These are phyloP conservation scores for Apostasia shenzhenica DNA, from an alignment of 106 monocot genomes.

Conservation along the genomic window DNA sequence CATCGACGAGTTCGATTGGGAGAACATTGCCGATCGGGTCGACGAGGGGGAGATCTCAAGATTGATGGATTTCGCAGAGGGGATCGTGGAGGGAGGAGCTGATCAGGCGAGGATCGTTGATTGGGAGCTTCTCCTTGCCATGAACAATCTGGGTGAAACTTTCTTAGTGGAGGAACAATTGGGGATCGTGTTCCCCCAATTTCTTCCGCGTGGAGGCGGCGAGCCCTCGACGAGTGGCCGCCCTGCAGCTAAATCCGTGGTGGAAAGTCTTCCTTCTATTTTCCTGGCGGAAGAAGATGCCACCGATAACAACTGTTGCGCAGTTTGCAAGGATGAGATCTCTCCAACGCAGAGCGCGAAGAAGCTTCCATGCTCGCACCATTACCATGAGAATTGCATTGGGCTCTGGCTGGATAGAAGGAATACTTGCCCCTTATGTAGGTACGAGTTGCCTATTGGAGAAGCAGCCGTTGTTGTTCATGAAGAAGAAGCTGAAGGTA, in stretches of 20 bases:
- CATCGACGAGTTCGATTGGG: slow-evolving; percentile 71
- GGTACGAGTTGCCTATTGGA: slow-evolving; percentile 70
- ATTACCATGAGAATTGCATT: slow-evolving; percentile 79
- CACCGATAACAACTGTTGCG: slow-evolving; percentile 31
- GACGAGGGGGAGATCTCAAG: slow-evolving; percentile 19
- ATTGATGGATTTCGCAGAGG: neutral
- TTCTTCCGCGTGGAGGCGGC: too few species aligned
- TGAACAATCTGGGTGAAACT: neutral
- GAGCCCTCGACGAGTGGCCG: slow-evolving; percentile 8
- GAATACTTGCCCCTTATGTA: slow-evolving; percentile 89
- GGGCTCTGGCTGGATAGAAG: slow-evolving; percentile 68
- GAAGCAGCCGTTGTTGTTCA: slow-evolving; percentile 37
- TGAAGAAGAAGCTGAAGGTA: slow-evolving; percentile 28
- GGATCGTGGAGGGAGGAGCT: slow-evolving; percentile 1
- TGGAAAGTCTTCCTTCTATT: slow-evolving; percentile 56
- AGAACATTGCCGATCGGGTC: slow-evolving; percentile 48
- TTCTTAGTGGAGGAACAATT: too few species aligned
- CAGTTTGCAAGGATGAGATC: slow-evolving; percentile 79
- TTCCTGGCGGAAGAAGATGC: slow-evolving; percentile 36
- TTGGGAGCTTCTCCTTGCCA: slow-evolving; percentile 66
- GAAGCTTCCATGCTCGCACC: slow-evolving; percentile 70
- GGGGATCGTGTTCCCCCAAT: too few species aligned
- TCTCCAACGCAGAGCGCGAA: slow-evolving; percentile 39
- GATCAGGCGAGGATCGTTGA: slow-evolving; percentile 24
- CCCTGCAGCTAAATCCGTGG: slow-evolving; percentile 58